phyloP scores from a whole-genome alignment of 352 stramenopile species.

The Phytopythium oedochilum region DNA sequence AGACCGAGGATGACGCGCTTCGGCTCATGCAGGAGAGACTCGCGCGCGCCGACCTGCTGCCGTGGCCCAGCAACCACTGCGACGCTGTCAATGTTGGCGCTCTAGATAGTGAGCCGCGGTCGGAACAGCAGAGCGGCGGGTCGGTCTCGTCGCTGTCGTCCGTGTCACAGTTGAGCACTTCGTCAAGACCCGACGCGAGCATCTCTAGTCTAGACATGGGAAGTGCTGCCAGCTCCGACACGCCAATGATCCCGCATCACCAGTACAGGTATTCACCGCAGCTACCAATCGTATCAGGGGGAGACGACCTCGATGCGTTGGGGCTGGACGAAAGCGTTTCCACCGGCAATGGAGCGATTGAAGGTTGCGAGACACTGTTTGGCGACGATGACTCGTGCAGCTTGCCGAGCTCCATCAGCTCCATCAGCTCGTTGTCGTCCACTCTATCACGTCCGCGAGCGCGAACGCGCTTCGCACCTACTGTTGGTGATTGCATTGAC shows the following conservation, averaged over 20 bases:
- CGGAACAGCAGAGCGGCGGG: background rate
- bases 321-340: background rate
- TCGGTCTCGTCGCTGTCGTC: background rate
- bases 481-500: background rate
- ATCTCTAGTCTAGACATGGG: background rate
- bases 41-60: background rate
- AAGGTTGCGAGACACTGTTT: background rate
- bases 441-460: background rate
- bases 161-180: background rate
- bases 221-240: background rate
- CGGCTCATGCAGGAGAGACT: background rate
- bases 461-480: no score
- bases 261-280: no score
- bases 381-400: background rate
- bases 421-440: background rate
- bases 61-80: background rate
- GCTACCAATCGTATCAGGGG: no score
- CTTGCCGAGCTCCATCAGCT: conserved; percentile 2
- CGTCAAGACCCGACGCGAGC: background rate
- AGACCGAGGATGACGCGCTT: background rate
- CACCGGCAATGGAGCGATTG: background rate
- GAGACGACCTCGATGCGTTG: no score
- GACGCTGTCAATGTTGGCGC: background rate
- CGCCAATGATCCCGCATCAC: no score
- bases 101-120: background rate